phyloP scores from a whole-genome alignment of 2,329 filamentous ascomycete species.

The Penicillium oxalicum region DNA sequence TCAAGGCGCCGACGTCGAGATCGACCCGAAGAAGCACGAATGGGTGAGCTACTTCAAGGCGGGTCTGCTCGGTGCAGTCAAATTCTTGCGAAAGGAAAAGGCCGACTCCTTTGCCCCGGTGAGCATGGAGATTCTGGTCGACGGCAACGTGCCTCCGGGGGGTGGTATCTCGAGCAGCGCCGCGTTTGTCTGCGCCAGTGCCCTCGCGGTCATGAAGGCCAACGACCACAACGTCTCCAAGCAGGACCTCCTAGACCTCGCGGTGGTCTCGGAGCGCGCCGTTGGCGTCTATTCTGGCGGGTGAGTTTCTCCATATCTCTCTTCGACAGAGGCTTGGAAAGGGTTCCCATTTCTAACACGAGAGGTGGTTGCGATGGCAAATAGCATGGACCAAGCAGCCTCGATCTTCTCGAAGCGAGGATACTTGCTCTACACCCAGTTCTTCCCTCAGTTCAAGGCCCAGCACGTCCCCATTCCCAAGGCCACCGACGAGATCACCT shows the following conservation, averaged over 20 bases:
- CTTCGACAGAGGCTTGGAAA: neutral
- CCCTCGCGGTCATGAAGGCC: slow-evolving; percentile 78
- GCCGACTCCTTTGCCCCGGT: slow-evolving; percentile 57
- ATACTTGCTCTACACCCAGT: slow-evolving; percentile 83
- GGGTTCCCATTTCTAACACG: neutral
- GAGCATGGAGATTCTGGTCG: slow-evolving; percentile 81
- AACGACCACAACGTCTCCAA: slow-evolving; percentile 83
- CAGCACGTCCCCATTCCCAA: slow-evolving; percentile 75
- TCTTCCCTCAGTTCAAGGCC: slow-evolving; percentile 71
- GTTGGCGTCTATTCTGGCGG: slow-evolving; percentile 96
- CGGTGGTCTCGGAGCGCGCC: slow-evolving; percentile 86
- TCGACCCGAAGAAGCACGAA: slow-evolving; percentile 78
- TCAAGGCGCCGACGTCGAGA: slow-evolving; percentile 57
- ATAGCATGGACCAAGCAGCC: slow-evolving; percentile 91
- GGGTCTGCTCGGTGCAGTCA: slow-evolving; percentile 73
- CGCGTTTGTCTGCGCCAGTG: slow-evolving; percentile 85
- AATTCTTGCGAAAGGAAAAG: slow-evolving; percentile 65
- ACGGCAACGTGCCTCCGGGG: slow-evolving; percentile 86
- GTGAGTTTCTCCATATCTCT: slow-evolving; percentile 44
- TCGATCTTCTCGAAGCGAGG: slow-evolving; percentile 87
- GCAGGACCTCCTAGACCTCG: slow-evolving; percentile 83
- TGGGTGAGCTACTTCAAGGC: slow-evolving; percentile 99
- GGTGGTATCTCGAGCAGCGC: slow-evolving; percentile 91
- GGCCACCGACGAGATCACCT: slow-evolving; percentile 75
- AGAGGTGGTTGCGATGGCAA: neutral